Base-by-base conservation (phyloP, 306 rosid species). In the Fragaria nilgerrensis region DNA sequence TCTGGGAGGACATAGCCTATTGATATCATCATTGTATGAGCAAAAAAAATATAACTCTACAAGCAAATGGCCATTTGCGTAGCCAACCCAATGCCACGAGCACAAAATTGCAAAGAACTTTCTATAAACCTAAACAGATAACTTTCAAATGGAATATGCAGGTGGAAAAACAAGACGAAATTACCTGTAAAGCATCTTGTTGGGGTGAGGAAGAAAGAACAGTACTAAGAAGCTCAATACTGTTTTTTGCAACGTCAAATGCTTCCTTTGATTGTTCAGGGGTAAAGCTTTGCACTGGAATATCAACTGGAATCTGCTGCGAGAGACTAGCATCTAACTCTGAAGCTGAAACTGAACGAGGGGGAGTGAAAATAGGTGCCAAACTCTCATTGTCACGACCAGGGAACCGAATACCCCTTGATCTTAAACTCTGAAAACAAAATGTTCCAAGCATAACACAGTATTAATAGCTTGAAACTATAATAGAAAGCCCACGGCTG, bases 301-400 rank as follows among this genome's bases (percentile, higher is more conserved):
- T 37, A 72, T 84, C 93, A 39, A 23, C 78, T 43, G 90, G 89
- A 84, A 82, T 41, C 85, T 88, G 89, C 80, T 68, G 93, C 0
- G 84, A 53, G 70, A 83, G 68, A 83, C 70, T 78, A 44, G 82
- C 82, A 73, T 90, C 85, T 1, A 65, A 75, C 62, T 95, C 98
- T 4, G 85, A 55, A 43, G 83, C 94, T 62, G 86, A 32, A 56
- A 83, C 88, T 3, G 98, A 87, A 10, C 85, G 94, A 49, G 94
- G 89, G 32, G 99, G 99, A 64, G 99, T 96, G 36, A 96, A 91
- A 67, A 96, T 91, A 25, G 99, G 99, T 13, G 97, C 99, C 91
- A 96, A 79, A 79, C 98, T 92, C 84, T 96, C 99, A 72, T 91
- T 86, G 89, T 93, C 99, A 43, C 98, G 93, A 23, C 99, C 97